Conservation (phyloP, 495 filamentous ascomycete genomes). For the Tuber melanosporum region DNA sequence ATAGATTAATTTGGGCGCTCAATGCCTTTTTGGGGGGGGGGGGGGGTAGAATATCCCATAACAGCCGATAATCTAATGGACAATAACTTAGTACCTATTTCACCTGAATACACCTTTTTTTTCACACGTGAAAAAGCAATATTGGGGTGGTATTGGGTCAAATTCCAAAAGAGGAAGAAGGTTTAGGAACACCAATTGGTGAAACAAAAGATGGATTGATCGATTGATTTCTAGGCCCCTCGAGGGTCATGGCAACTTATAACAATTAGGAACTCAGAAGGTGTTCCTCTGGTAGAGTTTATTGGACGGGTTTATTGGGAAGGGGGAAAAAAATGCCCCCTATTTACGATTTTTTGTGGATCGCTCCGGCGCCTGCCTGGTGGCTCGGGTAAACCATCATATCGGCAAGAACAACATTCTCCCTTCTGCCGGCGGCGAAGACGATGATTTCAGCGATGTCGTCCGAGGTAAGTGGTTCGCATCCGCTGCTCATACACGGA, state of each 20-base stretch:
- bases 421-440: conserved; percentile 76
- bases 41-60: background rate
- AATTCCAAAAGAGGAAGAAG: background rate
- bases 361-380: conserved; percentile 56
- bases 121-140: background rate
- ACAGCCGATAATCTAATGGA: background rate
- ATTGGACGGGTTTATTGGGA: background rate
- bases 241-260: background rate
- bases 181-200: background rate
- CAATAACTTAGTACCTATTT: background rate
- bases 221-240: background rate
- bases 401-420: conserved; percentile 95
- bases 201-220: background rate
- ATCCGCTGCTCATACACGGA: conserved; percentile 51
- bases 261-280: background rate
- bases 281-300: background rate
- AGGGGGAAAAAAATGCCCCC: background rate
- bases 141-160: background rate
- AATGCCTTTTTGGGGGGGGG: background rate
- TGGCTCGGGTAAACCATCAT: conserved; percentile 87
- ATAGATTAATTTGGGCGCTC: background rate
- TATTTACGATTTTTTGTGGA: conserved; percentile 28
- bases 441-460: conserved; percentile 95
- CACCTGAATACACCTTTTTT: background rate
- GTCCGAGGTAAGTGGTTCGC: conserved; percentile 86